Conservation (phyloP, 2,329 filamentous ascomycete genomes). For the Xylaria sp. region DNA sequence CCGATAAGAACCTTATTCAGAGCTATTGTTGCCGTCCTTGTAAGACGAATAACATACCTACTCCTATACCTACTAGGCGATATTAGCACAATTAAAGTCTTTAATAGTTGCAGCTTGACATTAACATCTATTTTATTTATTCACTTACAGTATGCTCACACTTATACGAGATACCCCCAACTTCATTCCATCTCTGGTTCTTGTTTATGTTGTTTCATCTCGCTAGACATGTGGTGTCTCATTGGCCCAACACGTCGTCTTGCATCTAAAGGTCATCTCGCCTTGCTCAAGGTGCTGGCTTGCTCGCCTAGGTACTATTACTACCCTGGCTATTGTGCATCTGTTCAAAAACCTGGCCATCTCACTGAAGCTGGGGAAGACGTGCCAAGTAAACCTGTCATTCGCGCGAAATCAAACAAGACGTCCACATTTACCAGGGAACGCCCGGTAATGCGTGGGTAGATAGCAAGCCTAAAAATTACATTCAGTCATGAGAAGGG, state of each 20-base stretch:
- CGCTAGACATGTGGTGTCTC: background rate
- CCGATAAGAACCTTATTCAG: slow-evolving; percentile 8
- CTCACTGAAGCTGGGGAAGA: background rate
- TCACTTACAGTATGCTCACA: background rate
- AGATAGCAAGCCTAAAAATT: background rate
- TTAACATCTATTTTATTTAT: background rate
- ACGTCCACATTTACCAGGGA: slow-evolving; percentile 7
- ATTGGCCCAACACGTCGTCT: background rate
- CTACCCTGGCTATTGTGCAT: too few species aligned
- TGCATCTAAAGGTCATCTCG: background rate
- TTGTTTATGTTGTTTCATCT: slow-evolving; percentile 2
- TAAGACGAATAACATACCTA: background rate
- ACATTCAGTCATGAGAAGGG: background rate
- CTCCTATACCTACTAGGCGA: background rate
- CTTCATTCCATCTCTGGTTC: background rate
- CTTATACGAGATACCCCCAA: slow-evolving; percentile 1
- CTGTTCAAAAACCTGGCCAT: background rate
- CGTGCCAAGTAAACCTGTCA: background rate
- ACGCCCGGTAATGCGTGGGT: background rate
- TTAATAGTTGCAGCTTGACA: background rate
- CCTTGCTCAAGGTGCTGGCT: slow-evolving; percentile 4
- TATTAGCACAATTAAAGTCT: background rate
- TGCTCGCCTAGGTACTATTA: background rate
- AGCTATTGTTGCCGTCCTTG: background rate
- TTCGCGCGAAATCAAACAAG: background rate